Conservation (phyloP, 2,329 filamentous ascomycete genomes). For the Fonsecaea nubica region DNA sequence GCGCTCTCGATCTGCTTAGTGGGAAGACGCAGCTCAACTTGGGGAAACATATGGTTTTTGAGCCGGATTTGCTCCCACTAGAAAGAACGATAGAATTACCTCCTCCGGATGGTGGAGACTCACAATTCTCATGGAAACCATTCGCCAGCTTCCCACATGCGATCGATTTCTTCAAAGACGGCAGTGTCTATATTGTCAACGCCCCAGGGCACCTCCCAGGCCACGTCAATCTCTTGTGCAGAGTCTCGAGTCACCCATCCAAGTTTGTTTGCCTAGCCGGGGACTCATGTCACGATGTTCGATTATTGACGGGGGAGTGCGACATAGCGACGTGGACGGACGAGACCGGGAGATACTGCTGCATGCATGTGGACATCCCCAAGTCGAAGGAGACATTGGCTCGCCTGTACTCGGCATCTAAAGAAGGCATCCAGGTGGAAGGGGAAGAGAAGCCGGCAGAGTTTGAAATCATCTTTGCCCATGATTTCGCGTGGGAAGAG, state of each 20-base stretch:
- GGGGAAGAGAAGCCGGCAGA: constrained; percentile 34
- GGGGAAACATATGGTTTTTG: constrained; percentile 42
- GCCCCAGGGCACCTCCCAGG: constrained; percentile 45
- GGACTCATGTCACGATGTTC: constrained; percentile 45
- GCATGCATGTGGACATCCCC: constrained; percentile 43
- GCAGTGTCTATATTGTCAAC: constrained; percentile 43
- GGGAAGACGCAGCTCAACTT: constrained; percentile 34
- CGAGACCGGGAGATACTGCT: constrained; percentile 40
- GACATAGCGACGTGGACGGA: constrained; percentile 44
- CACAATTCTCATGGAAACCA: constrained; percentile 33
- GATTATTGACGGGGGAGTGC: constrained; percentile 43
- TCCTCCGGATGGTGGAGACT: constrained; percentile 23
- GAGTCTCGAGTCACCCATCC: constrained; percentile 32
- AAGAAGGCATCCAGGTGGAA: constrained; percentile 31
- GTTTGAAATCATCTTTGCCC: constrained; percentile 45
- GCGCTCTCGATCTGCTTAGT: constrained; percentile 36
- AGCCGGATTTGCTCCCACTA: constrained; percentile 39
- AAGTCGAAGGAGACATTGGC: constrained; percentile 41
- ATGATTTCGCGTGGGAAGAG: constrained; percentile 45
- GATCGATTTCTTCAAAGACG: constrained; percentile 45
- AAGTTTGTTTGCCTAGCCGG: constrained; percentile 44
- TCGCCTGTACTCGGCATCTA: constrained; percentile 30
- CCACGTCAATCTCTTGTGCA: constrained; percentile 45
- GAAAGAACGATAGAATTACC: constrained; percentile 41
- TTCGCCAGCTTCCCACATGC: constrained; percentile 34